Conservation (phyloP, 257 asterid genomes). For the Lavandula angustifolia region DNA sequence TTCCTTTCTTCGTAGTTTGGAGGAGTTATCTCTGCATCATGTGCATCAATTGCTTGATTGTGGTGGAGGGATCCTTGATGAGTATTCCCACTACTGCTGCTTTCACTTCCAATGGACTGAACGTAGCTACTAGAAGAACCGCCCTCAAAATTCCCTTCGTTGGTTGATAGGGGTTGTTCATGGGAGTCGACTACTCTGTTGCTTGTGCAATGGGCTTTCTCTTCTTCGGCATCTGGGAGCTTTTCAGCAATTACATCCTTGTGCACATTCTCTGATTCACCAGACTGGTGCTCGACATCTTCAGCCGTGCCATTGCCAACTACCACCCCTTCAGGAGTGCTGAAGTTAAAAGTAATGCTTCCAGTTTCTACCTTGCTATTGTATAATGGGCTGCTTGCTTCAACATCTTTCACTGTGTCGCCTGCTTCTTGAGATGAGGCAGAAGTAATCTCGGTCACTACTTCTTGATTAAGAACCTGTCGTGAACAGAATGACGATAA, state of each 20-base stretch:
- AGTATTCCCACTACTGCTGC: not conserved
- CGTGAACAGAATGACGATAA: slow-evolving; percentile 29
- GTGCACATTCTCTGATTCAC: slow-evolving; percentile 24
- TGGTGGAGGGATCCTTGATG: slow-evolving; percentile 12
- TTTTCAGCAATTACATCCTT: slow-evolving; percentile 21
- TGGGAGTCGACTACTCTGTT: slow-evolving; percentile 24
- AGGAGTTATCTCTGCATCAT: slow-evolving; percentile 26
- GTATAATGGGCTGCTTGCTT: slow-evolving; percentile 35
- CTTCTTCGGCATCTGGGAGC: slow-evolving; percentile 15
- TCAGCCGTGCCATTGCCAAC: slow-evolving; percentile 28
- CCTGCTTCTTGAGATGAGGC: slow-evolving; percentile 35
- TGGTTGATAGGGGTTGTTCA: slow-evolving; percentile 22
- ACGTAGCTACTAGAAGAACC: slow-evolving; percentile 24
- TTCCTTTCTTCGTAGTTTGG: slow-evolving; percentile 23
- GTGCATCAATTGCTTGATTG: slow-evolving; percentile 16
- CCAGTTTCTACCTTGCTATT: slow-evolving; percentile 50
- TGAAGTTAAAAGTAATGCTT: slow-evolving; percentile 50
- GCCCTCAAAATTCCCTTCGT: slow-evolving; percentile 23
- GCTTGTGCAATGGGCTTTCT: slow-evolving; percentile 24
- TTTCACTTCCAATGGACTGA: slow-evolving; percentile 25
- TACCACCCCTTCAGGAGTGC: slow-evolving; percentile 31
- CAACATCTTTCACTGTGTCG: slow-evolving; percentile 40
- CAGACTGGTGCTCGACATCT: slow-evolving; percentile 22
- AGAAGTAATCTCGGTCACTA: slow-evolving; percentile 36
- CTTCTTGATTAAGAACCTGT: slow-evolving; percentile 47